Conservation (phyloP, 805 yeast species). For the Torulaspora microellipsoides region DNA sequence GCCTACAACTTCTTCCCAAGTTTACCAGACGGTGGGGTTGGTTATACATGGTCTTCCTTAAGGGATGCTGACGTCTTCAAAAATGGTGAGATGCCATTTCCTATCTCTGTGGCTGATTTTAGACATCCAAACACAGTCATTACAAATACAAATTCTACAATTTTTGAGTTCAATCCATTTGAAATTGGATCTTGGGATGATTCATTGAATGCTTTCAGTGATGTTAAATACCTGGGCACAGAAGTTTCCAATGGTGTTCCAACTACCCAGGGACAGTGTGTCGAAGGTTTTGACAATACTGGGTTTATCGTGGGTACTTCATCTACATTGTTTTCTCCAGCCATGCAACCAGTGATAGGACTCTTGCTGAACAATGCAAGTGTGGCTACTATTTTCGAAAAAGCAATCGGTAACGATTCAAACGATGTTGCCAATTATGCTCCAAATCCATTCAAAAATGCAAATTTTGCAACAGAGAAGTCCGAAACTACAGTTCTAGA, state of each 20-base stretch:
- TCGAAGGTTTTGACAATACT: slow-evolving; percentile 70
- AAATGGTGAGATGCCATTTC: slow-evolving; percentile 66
- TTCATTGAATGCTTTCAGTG: slow-evolving; percentile 57
- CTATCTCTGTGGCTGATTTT: slow-evolving; percentile 60
- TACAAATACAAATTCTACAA: slow-evolving; percentile 62
- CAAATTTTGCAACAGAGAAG: slow-evolving; percentile 33
- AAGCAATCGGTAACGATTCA: slow-evolving; percentile 43
- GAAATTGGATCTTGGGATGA: slow-evolving; percentile 91
- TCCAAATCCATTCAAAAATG: slow-evolving; percentile 66
- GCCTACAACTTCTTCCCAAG: slow-evolving; percentile 69
- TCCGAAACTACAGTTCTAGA: slow-evolving; percentile 37
- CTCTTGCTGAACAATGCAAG: slow-evolving; percentile 39
- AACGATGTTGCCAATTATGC: slow-evolving; percentile 65
- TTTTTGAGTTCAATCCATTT: slow-evolving; percentile 58
- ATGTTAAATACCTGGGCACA: slow-evolving; percentile 68
- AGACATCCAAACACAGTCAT: slow-evolving; percentile 57
- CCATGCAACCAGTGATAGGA: slow-evolving; percentile 47
- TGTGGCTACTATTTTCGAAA: slow-evolving; percentile 37
- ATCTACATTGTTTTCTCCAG: slow-evolving; percentile 70
- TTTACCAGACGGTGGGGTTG: slow-evolving; percentile 57
- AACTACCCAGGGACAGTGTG: slow-evolving; percentile 43
- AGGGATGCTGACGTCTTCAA: slow-evolving; percentile 57
- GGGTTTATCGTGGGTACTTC: slow-evolving; percentile 83
- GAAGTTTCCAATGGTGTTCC: slow-evolving; percentile 57
- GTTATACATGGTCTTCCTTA: slow-evolving; percentile 53